A percentile compares a stretch with the other conserved stretches of the same genome.
Evolutionary conservation across 1,139 yeast genomes (phyloP).

Genomic region (Candida sp.): DNA sequence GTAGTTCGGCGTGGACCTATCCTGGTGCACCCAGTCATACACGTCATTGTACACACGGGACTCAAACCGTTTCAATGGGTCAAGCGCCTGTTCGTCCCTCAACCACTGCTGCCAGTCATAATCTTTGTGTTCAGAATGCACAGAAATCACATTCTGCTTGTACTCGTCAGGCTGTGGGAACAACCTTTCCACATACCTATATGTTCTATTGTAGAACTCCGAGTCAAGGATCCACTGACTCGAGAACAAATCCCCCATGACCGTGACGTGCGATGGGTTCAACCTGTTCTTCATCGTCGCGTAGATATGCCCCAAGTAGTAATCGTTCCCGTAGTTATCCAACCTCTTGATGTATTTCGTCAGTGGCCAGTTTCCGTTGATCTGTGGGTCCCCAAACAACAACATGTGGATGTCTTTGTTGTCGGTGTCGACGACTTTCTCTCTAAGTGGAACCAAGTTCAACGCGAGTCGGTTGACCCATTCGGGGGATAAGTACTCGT

Average conservation of each 20-base stretch:
- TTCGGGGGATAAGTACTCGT: slow-evolving; percentile 23
- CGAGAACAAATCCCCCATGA: slow-evolving; percentile 93
- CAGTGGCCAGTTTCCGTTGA: slow-evolving; percentile 79
- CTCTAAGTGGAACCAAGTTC: slow-evolving; percentile 30
- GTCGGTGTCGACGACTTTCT: not conserved
- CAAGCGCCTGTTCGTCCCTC: slow-evolving; percentile 39
- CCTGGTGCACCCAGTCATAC: slow-evolving; percentile 65
- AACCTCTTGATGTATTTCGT: slow-evolving; percentile 77
- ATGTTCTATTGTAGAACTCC: slow-evolving; percentile 82
- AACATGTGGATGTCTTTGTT: slow-evolving; percentile 60
- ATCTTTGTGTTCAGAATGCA: slow-evolving; percentile 48
- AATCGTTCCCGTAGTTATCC: slow-evolving; percentile 89
- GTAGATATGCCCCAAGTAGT: slow-evolving; percentile 85
- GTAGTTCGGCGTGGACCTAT: slow-evolving; percentile 34
- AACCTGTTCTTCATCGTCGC: slow-evolving; percentile 62
- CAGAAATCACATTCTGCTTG: slow-evolving; percentile 50
- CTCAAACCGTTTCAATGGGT: slow-evolving; percentile 44
- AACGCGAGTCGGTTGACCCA: slow-evolving; percentile 27
- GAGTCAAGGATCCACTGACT: slow-evolving; percentile 94
- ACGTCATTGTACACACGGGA: slow-evolving; percentile 62
- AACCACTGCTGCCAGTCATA: slow-evolving; percentile 59
- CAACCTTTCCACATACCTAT: slow-evolving; percentile 67
- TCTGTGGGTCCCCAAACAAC: slow-evolving; percentile 97
- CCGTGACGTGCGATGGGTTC: slow-evolving; percentile 81
- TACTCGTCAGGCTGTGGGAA: slow-evolving; percentile 60